These are phyloP conservation scores for Endothia cerciana DNA, from an alignment of 2,329 filamentous ascomycete genomes.

Conservation along the genomic window DNA sequence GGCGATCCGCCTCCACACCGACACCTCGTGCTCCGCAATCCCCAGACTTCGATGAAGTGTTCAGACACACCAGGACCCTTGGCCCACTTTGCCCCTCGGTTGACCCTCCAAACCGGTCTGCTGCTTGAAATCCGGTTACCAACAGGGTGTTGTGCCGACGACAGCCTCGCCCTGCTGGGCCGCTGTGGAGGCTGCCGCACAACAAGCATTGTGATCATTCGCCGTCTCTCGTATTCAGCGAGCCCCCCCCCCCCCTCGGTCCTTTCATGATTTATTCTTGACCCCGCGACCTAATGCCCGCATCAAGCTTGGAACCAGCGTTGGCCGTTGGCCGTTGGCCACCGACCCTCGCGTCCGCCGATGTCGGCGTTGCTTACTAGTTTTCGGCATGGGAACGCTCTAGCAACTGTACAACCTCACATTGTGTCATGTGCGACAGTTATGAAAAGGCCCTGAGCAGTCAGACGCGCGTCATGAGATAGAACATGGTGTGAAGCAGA, in stretches of 20 bases:
- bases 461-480: not conserved
- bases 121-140: too few relatives aligned
- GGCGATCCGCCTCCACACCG: constrained; percentile 4
- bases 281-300: not conserved
- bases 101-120: too few relatives aligned
- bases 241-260: not conserved
- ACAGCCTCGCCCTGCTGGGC: not conserved
- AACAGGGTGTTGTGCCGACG: too few relatives aligned
- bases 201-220: too few relatives aligned
- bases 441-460: not conserved
- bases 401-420: not conserved
- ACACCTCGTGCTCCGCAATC: constrained; percentile 15
- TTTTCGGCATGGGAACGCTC: not conserved
- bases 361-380: not conserved
- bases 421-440: not conserved
- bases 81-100: constrained; percentile 1
- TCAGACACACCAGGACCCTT: not conserved
- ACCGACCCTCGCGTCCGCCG: not conserved
- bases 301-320: not conserved
- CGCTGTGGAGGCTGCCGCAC: too few relatives aligned
- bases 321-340: too few relatives aligned
- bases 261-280: not conserved
- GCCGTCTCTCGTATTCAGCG: constrained; percentile 36
- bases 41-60: constrained; percentile 9
- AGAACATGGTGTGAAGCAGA: not conserved